Conservation (phyloP, 306 rosid species). For the Pterocarpus macrocarpus region DNA sequence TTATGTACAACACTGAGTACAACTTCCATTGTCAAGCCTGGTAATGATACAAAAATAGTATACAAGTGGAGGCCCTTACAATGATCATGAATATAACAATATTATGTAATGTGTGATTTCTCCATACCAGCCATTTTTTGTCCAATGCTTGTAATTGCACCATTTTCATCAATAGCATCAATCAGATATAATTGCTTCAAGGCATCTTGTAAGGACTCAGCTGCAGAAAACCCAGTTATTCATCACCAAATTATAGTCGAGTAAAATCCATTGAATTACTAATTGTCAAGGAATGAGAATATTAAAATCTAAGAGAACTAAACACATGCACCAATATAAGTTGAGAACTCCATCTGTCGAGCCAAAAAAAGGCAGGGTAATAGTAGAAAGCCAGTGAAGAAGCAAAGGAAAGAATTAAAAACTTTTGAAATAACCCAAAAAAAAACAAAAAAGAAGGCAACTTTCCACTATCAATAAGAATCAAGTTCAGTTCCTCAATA, state of each 20-base stretch:
- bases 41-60: neutral
- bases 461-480: constrained; percentile 19
- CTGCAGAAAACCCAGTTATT: constrained; percentile 68
- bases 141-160: constrained; percentile 82
- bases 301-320: constrained; percentile 25
- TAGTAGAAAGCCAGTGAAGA: neutral
- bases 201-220: constrained; percentile 91
- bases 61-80: neutral
- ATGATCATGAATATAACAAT: neutral
- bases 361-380: neutral
- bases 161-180: constrained; percentile 92
- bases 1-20: constrained; percentile 32
- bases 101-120: constrained; percentile 23
- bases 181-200: constrained; percentile 91
- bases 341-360: neutral
- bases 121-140: constrained; percentile 88
- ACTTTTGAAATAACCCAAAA: neutral
- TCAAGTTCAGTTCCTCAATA: constrained; percentile 33
- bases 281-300: constrained; percentile 23
- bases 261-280: constrained; percentile 22
- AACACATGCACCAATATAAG: constrained; percentile 20
- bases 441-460: neutral
- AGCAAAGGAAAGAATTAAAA: constrained; percentile 20
- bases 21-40: constrained; percentile 13
- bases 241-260: constrained; percentile 34